Evolutionary conservation across 2,329 filamentous ascomycete species (phyloP), one percentile per base, ranked within the genome.

Genomic region (Alternaria dauci): DNA sequence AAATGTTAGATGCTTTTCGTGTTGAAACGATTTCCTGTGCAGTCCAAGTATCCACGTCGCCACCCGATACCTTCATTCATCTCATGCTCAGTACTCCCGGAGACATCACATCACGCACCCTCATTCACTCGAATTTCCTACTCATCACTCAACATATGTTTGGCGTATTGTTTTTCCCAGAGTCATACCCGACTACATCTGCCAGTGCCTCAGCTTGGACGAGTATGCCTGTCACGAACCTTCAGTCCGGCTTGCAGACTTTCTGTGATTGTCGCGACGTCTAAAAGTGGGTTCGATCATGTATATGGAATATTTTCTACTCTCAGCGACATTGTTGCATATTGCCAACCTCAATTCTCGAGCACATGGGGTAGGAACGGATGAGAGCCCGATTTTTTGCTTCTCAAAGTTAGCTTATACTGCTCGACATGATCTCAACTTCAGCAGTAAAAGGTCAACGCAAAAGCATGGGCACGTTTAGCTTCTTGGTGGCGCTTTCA

Each of bases 141-240:
- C 14, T 16, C 32, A 36, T 36, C 6, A 14, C 14, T 2, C 12
- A 36, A 36, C 2, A 36, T 14, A 12, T 14, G 1, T 7, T 16
- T 1, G 14, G 14, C 12, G 14, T 1, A 16, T 5, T 1, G 11
- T 1, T 5, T 5, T 12, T 11, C 11, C 28, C 2, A 0, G 28
- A 5, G 28, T 30, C 14, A 3, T 36, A 30, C 28, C 12, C 32
- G 14, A 16, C 6, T 4, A n/a, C 1, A 38, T 18, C n/a, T 38
- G 8, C 16, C 18, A n/a, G 5, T 38, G 36, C 16, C 16, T 38
- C 8, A n/a, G n/a, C 7, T 8, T n/a, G 16, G n/a, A 8, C 36
- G 36, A 8, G 36, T 16, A 38, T 38, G 36, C 8, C 16, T 38
- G 8, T 16, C 5, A 16, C 28, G 1, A 11, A 12, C 9, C 28